Base-by-base conservation (phyloP, 2,329 filamentous ascomycete species). In the Cercospora canescens region DNA sequence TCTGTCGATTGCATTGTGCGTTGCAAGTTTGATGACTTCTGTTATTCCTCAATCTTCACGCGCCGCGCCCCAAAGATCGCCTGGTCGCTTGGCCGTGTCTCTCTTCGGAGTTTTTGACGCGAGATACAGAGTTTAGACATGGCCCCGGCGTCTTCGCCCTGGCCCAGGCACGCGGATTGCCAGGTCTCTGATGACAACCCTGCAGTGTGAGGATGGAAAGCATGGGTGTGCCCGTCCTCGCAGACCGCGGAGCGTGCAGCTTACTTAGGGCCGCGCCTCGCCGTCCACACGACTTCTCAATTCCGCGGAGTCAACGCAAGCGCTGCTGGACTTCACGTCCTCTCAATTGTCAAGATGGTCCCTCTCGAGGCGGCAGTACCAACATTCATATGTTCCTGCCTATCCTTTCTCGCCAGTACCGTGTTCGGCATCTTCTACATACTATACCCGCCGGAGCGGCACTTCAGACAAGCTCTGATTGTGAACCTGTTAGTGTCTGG, bases 391-490 rank as follows among this genome's bases (percentile, higher is more conserved):
- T 70, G 70, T 61, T 71, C 68, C 12, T 57, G 63, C 28, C 61
- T 70, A 45, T 69, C 65, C 21, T 61, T 70, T 50, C 26, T 67
- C 9, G 70, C 70, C 11, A 66, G 62, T n/a, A 57, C 63, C 0
- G 67, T 60, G 11, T 70, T 70, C 39, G 68, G 54, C 21, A 39
- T 69, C 4, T 65, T 67, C 48, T 71, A 71, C 59, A 16, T 67
- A 37, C 12, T 69, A 12, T 67, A 65, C 28, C 70, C 70, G 4
- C 70, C 70, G 3, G 68, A 71, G 48, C 67, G 70, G 28, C 68
- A 71, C 41, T 71, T 69, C 41, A 62, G 68, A 26, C 68, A 71
- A 37, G 70, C 70, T 24, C 58, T 71, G 55, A 70, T 71, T 45
- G 54, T 71, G 30, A 71, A 71, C 30, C 57, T 70, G 4, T 67